Conservation (phyloP, 2,329 filamentous ascomycete genomes). For the Aspergillus thermomutatus region DNA sequence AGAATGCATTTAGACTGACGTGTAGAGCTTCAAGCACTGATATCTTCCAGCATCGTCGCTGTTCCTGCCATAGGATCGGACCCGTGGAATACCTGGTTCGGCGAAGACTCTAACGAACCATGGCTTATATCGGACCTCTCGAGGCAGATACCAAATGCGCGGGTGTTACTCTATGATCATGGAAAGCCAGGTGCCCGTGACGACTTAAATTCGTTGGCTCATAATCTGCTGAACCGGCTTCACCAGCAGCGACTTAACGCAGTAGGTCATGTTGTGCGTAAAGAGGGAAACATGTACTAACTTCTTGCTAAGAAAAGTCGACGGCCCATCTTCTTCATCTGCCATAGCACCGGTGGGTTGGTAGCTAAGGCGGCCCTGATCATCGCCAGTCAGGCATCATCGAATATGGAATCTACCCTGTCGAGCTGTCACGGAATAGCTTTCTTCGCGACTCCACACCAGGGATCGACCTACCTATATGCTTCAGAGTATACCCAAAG, state of each 20-base stretch:
- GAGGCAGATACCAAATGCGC: slow-evolving; percentile 20
- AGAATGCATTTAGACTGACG: neutral
- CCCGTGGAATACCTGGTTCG: slow-evolving; percentile 26
- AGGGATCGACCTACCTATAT: slow-evolving; percentile 61
- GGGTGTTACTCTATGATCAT: slow-evolving; percentile 28
- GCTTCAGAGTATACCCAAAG: slow-evolving; percentile 55
- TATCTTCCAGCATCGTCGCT: slow-evolving; percentile 28
- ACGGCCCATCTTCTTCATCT: slow-evolving; percentile 59
- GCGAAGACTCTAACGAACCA: slow-evolving; percentile 14
- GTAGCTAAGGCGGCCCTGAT: slow-evolving; percentile 57
- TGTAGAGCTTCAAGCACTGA: neutral
- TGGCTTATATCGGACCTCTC: slow-evolving; percentile 26
- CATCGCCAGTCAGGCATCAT: slow-evolving; percentile 25
- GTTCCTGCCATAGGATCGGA: slow-evolving; percentile 36
- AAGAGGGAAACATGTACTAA: neutral
- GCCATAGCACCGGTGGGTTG: slow-evolving; percentile 60
- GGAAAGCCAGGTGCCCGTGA: slow-evolving; percentile 24
- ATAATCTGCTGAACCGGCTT: slow-evolving; percentile 22
- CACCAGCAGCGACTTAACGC: slow-evolving; percentile 16
- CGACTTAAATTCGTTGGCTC: slow-evolving; percentile 24
- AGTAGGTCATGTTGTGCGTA: slow-evolving; percentile 12
- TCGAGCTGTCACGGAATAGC: slow-evolving; percentile 59
- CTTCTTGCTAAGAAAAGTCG: slow-evolving; percentile 13
- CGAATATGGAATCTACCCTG: slow-evolving; percentile 39
- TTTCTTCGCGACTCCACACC: slow-evolving; percentile 62